Percentiles rank a stretch among this genome's conserved stretches.
Conservation (phyloP, 805 yeast species). For the Candida oleophila region DNA sequence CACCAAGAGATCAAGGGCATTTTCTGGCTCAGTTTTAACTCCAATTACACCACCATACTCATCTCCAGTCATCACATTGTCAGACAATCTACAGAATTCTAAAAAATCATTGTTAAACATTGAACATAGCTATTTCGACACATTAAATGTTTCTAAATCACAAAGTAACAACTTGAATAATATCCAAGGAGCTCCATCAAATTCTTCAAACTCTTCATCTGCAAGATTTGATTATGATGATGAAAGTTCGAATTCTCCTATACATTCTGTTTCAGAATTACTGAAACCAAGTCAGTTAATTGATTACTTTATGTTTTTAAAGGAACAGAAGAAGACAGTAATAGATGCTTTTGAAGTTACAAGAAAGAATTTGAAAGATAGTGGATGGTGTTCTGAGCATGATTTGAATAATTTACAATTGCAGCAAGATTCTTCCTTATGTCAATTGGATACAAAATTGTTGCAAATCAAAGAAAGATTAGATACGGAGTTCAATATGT, state of each 20-base stretch:
- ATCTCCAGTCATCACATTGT: conserved; percentile 39
- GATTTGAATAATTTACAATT: conserved; percentile 39
- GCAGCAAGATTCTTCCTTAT: conserved; percentile 36
- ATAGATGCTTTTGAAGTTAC: conserved; percentile 34
- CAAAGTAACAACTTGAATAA: neutral
- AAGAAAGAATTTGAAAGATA: conserved; percentile 26
- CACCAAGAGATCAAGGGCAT: conserved; percentile 18
- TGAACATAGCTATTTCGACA: conserved; percentile 37
- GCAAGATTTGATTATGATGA: neutral
- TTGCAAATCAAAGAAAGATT: conserved; percentile 37
- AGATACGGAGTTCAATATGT: conserved; percentile 25
- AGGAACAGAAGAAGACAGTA: conserved; percentile 31
- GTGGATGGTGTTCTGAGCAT: conserved; percentile 44
- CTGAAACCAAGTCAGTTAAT: conserved; percentile 23
- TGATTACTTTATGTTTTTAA: conserved; percentile 31
- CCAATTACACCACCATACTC: conserved; percentile 34
- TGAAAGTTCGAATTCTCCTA: neutral
- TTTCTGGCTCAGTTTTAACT: conserved; percentile 20
- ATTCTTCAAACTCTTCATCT: neutral
- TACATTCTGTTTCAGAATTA: conserved; percentile 19
- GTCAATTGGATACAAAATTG: conserved; percentile 38
- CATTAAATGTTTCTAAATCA: conserved; percentile 13
- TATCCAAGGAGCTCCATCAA: neutral
- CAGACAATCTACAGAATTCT: conserved; percentile 31
- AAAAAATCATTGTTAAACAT: conserved; percentile 27